Base-by-base conservation (phyloP, 176 grass and related monocot genomes). In the Melocanna baccifera region DNA sequence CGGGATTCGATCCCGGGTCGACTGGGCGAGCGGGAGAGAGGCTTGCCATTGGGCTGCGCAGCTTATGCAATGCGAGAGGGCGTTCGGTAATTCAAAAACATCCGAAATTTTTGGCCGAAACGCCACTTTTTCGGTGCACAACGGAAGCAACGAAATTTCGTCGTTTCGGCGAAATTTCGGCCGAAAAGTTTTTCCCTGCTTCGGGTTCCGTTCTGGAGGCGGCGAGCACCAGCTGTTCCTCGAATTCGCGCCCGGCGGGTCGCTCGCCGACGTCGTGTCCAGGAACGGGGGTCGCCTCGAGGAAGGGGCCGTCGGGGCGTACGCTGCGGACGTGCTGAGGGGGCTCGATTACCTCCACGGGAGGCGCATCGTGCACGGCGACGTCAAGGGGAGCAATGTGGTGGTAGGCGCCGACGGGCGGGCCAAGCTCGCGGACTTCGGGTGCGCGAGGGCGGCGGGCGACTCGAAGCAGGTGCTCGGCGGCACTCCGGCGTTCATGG, bases 401-500 rank as follows among this genome's bases (percentile, higher is more conserved):
- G 42, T 94, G 40, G 39, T 94, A 18, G 75, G 76, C 7, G 73
- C 79, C 2, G 50, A 89, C 37, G 84, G 86, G 7, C 79, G 75
- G 1, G 89, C 80, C 4, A 91, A 83, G 75, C 81, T 94, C 12
- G 87, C 89, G 0, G 87, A 92, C 69, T 83, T 90, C 15, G 85
- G 92, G 1, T 94, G 89, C 59, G 80, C 87, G 6, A 83, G 76
- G 30, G 12, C 7, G 59, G 71, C 3, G 19, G 10, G 12, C 0
- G 20, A 67, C n/a, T 40, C 19, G 29, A 53, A 34, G 34, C 8
- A 14, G 42, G 45, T 12, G 1, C 18, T 88, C 52, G 79, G 67
- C 1, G 89, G 89, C 5, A 92, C 87, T 8, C 87, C 81, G 55
- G 66, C 81, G 81, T 89, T 91, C 76, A 89, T 94, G 92, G 86